Conservation (phyloP, 805 yeast species). For the Wickerhamiella dianesei region DNA sequence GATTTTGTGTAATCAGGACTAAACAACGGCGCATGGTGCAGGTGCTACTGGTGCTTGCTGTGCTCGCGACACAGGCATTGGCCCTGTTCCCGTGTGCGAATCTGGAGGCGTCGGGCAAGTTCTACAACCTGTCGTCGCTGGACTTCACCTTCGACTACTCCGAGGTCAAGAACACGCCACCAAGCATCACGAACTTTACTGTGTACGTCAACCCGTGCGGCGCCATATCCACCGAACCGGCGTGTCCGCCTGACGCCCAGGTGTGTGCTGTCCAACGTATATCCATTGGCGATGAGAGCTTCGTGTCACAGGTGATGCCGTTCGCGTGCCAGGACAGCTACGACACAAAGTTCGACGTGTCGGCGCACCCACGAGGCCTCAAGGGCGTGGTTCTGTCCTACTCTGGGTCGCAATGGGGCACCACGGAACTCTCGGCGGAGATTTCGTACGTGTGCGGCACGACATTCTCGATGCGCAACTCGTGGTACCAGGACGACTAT, state of each 20-base stretch:
- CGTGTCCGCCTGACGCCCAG: constrained; percentile 60
- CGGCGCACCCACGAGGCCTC: constrained; percentile 15
- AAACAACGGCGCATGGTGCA: not conserved
- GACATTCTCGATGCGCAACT: constrained; percentile 1
- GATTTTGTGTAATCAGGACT: no score
- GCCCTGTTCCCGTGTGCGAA: constrained; percentile 8
- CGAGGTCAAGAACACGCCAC: constrained; percentile 52
- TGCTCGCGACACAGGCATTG: not conserved
- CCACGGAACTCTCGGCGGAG: constrained; percentile 26
- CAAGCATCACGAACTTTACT: constrained; percentile 44
- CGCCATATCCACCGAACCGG: constrained; percentile 27
- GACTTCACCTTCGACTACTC: constrained; percentile 37
- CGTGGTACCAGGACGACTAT: constrained; percentile 14
- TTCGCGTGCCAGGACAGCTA: constrained; percentile 11
- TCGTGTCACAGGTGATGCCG: constrained; percentile 50
- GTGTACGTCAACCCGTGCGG: constrained; percentile 70
- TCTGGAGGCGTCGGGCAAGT: not conserved
- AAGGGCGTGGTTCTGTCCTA: constrained; percentile 26
- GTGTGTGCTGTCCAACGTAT: constrained; percentile 63
- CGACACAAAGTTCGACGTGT: not conserved
- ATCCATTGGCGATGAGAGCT: constrained; percentile 34
- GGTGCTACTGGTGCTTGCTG: constrained; percentile 2
- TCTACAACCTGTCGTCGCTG: constrained; percentile 32
- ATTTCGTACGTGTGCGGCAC: constrained; percentile 22
- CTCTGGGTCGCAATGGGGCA: constrained; percentile 60